phyloP scores from a whole-genome alignment of 768 basidiomycete genomes.

The Lactifluus hygrophoroides region DNA sequence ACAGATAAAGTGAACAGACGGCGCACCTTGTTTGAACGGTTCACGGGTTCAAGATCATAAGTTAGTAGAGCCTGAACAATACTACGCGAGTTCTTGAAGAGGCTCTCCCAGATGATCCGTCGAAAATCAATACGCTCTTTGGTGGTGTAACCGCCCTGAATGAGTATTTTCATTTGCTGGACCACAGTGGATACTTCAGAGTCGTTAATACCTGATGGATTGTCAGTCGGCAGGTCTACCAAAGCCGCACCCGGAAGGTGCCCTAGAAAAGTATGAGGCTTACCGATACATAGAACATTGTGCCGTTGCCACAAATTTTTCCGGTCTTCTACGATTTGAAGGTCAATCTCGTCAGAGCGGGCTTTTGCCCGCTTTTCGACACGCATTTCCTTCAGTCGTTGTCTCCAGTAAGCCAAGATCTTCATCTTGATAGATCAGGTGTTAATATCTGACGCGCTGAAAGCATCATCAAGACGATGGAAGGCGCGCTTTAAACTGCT shows the following conservation, averaged over 20 bases:
- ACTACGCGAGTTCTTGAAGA: neutral
- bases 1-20: neutral
- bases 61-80: neutral
- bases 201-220: neutral
- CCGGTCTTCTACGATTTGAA: slow-evolving; percentile 74
- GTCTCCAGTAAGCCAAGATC: neutral
- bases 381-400: neutral
- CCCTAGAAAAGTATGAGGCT: slow-evolving; percentile 23
- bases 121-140: neutral
- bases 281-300: slow-evolving; percentile 83
- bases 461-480: neutral
- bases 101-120: neutral
- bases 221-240: neutral
- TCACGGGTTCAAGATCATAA: too few species aligned
- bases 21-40: neutral
- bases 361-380: slow-evolving; percentile 29
- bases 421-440: neutral
- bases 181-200: neutral
- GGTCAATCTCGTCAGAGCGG: slow-evolving; percentile 68
- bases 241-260: neutral
- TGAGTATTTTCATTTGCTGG: neutral
- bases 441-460: neutral
- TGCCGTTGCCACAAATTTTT: slow-evolving; percentile 72
- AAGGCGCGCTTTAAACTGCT: neutral
- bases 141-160: slow-evolving; percentile 38